These are phyloP conservation scores for Vaccinium vitisidaea DNA, from an alignment of 148 eudicot genomes.

Conservation along the genomic window DNA sequence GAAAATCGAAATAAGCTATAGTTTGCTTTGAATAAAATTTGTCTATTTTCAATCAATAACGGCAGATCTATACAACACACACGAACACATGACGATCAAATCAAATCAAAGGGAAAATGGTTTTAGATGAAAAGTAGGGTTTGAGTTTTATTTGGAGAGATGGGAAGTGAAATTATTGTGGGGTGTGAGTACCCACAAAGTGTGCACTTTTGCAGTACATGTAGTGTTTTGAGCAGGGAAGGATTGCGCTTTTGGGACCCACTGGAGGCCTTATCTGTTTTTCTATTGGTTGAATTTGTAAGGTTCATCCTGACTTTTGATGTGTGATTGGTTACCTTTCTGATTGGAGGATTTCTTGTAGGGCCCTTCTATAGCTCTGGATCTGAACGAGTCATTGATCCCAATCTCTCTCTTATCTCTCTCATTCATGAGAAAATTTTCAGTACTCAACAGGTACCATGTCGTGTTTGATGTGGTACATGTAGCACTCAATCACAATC, in stretches of 20 bases:
- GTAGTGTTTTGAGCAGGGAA: constrained; percentile 13
- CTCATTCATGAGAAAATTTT: neutral
- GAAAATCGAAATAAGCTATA: neutral
- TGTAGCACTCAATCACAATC: too few species aligned
- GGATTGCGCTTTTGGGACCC: constrained; percentile 42
- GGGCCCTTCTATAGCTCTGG: constrained; percentile 26
- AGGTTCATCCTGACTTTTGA: constrained; percentile 43
- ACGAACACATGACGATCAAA: neutral
- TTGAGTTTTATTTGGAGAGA: neutral
- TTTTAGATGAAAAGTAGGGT: neutral
- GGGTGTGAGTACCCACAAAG: constrained; percentile 17
- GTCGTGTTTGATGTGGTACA: too few species aligned
- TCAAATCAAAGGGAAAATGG: neutral
- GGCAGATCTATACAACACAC: neutral
- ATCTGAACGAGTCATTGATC: constrained; percentile 22
- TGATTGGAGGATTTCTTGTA: constrained; percentile 46
- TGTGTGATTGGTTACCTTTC: constrained; percentile 53
- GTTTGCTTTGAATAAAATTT: neutral
- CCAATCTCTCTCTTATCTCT: neutral
- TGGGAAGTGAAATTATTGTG: neutral
- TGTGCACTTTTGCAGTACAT: constrained; percentile 43
- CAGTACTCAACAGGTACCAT: too few species aligned
- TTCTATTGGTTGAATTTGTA: constrained; percentile 49
- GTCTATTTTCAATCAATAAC: neutral
- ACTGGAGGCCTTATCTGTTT: constrained; percentile 45